Conservation (phyloP, 192 early-diverging fungal genomes). For the Entomortierella beljakovae region DNA sequence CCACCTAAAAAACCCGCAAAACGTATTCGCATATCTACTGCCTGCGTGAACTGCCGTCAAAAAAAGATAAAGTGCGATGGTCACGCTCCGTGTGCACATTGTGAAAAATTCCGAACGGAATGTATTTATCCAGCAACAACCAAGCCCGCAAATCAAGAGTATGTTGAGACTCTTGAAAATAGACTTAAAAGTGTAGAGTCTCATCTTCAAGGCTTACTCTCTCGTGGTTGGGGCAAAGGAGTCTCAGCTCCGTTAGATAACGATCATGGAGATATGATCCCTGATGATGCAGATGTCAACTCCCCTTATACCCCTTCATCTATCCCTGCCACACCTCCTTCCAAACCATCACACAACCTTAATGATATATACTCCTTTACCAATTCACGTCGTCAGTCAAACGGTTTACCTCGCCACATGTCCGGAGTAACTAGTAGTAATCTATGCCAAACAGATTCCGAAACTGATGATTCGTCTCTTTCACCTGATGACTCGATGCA, state of each 20-base stretch:
- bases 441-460: conserved; percentile 22
- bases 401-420: conserved; percentile 14
- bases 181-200: conserved; percentile 49
- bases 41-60: conserved; percentile 55
- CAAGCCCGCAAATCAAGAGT: conserved; percentile 53
- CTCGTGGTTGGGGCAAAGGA: conserved; percentile 40
- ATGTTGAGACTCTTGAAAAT: conserved; percentile 54
- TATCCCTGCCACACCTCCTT: conserved; percentile 42
- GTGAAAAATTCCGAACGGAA: conserved; percentile 48
- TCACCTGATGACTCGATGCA: conserved; percentile 39
- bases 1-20: conserved; percentile 48
- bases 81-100: conserved; percentile 53
- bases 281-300: conserved; percentile 22
- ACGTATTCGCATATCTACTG: conserved; percentile 58
- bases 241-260: not conserved
- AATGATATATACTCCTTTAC: not conserved
- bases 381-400: conserved; percentile 7
- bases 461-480: conserved; percentile 15
- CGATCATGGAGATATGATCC: conserved; percentile 16
- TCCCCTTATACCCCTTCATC: conserved; percentile 50
- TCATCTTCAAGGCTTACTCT: conserved; percentile 44
- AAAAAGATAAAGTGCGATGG: conserved; percentile 62
- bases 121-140: conserved; percentile 35
- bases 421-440: conserved; percentile 34
- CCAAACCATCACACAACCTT: conserved; percentile 15